Percentiles rank a stretch among this genome's conserved stretches.
Evolutionary conservation across 768 basidiomycete genomes (phyloP).

Genomic region (Mycena belliarum): DNA sequence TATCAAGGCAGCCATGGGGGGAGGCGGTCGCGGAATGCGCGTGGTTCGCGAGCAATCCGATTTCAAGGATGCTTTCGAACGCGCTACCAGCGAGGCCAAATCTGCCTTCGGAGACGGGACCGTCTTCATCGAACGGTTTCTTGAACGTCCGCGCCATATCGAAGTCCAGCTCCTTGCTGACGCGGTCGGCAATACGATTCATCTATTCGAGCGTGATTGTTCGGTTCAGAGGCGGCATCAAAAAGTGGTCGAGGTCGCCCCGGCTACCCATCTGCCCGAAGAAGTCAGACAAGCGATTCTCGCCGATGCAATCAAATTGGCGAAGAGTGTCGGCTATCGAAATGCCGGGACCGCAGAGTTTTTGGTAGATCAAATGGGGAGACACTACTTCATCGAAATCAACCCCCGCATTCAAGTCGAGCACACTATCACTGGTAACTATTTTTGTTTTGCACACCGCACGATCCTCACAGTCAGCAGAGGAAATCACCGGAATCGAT

Average conservation of each 20-base stretch:
- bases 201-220: slow-evolving; percentile 98
- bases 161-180: slow-evolving; percentile 97
- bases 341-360: slow-evolving; percentile 99
- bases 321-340: slow-evolving; percentile 89
- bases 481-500: slow-evolving; percentile 99
- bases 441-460: background rate
- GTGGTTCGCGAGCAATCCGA: slow-evolving; percentile 93
- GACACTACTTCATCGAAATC: slow-evolving; percentile 99
- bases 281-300: slow-evolving; percentile 88
- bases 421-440: slow-evolving; percentile 93
- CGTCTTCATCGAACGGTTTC: slow-evolving; percentile 97
- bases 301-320: slow-evolving; percentile 90
- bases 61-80: slow-evolving; percentile 86
- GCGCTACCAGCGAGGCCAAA: slow-evolving; percentile 93
- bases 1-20: slow-evolving; percentile 99
- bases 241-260: slow-evolving; percentile 98
- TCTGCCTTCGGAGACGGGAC: slow-evolving; percentile 98
- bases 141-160: slow-evolving; percentile 96
- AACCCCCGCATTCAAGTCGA: slow-evolving; percentile 99
- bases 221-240: slow-evolving; percentile 98
- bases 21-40: slow-evolving; percentile 98
- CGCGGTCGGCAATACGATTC: slow-evolving; percentile 89
- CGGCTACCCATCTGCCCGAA: slow-evolving; percentile 91
- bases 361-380: slow-evolving; percentile 93
- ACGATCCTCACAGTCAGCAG: slow-evolving; percentile 40